phyloP scores from a whole-genome alignment of 192 early-diverging fungal species.

The Backusella mclennaniae region DNA sequence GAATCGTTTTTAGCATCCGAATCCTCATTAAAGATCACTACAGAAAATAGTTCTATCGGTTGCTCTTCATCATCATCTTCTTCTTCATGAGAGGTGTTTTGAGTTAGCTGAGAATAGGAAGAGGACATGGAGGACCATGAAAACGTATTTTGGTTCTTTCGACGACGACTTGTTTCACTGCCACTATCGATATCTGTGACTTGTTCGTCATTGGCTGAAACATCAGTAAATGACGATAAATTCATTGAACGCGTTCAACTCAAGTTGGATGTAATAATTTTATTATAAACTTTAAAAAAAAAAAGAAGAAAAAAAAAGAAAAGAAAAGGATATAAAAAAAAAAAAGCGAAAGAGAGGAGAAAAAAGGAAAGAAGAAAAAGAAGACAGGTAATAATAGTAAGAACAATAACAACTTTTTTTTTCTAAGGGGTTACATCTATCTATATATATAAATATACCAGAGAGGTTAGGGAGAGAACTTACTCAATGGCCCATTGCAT shows the following conservation, averaged over 20 bases:
- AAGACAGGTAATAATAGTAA: not conserved
- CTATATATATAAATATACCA: not conserved
- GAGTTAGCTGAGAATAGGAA: not conserved
- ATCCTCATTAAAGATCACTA: not conserved
- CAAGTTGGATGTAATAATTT: not conserved
- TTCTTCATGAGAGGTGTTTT: not conserved
- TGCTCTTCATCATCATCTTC: not conserved
- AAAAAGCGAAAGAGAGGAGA: not conserved
- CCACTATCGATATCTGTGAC: slow-evolving; percentile 1
- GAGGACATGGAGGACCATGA: slow-evolving; percentile 15
- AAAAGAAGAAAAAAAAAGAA: not conserved
- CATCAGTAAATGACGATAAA: not conserved
- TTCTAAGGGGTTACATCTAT: slow-evolving; percentile 6
- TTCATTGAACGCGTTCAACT: not conserved
- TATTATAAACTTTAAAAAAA: slow-evolving; percentile 9
- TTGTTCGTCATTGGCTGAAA: slow-evolving; percentile 3
- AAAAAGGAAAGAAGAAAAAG: not conserved
- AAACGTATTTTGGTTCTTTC: slow-evolving; percentile 11
- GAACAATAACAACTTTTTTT: not conserved
- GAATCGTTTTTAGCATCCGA: not conserved
- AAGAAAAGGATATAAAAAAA: not conserved
- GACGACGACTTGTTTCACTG: not conserved
- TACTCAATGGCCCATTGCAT: not conserved
- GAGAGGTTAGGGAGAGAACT: not conserved
- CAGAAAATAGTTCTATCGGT: not conserved